Base-by-base conservation (phyloP, 2,329 filamentous ascomycete species). In the Ascochyta clinopodiicola region DNA sequence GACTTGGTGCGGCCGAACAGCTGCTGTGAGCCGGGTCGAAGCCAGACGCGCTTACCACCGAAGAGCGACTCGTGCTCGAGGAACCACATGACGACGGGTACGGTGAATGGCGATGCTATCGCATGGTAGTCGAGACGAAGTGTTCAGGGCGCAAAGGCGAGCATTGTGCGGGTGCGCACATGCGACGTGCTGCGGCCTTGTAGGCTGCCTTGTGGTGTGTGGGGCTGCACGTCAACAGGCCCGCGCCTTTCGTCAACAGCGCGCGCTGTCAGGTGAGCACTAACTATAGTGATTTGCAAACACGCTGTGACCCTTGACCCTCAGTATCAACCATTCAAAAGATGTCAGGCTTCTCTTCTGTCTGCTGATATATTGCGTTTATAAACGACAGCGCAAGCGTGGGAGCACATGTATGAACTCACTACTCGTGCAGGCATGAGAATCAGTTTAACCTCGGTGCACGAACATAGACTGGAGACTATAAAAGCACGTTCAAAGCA, bases 11-110 rank as follows among this genome's bases (percentile, higher is more conserved):
- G 87, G 51, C 94, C 94, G 72, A 96, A 91, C 19, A 96, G 83
- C 74, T 95, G 94, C 66, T 85, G 86, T 72, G 92, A 91, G 45
- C 92, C 93, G 2, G 93, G 93, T 54, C 89, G 87, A 58, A 96
- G 82, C 93, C 93, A 96, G 63, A 93, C 81, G 67, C 86, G 86
- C 75, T 86, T 90, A 57, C 81, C 80, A 53, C 79, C 77, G 51
- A 87, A 83, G 47, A 82, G 78, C 56, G 83, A 78, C 36, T 84
- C 79, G 66, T 82, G 84, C 65, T 87, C 79, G 17, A 84, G 71
- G 22, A 82, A 73, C 82, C 82, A 84, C 82, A 84, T 84, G 8
- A 36, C 19, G 22, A 27, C n/a, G 6, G 36, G 17, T 15, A 35
- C 21, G 6, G n/a, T 29, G 7, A 12, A 27, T 15, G 34, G n/a